These are phyloP conservation scores for Drosera spatulata DNA, from an alignment of 179 eudicot species.

Conservation along the genomic window DNA sequence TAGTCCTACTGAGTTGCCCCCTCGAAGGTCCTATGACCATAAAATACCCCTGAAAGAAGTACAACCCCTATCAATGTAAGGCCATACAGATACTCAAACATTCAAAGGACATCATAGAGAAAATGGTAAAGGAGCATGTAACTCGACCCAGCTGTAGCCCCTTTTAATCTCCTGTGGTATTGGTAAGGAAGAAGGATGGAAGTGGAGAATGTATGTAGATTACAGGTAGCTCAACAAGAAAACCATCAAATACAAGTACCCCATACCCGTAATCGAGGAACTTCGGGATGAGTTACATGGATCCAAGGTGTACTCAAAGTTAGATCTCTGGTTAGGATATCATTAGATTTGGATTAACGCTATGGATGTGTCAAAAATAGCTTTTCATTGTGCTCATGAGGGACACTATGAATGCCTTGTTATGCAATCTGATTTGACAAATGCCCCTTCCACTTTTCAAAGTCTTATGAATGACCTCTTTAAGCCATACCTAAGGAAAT, in stretches of 20 bases:
- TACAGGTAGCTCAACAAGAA: conserved; percentile 1
- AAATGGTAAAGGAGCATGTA: no score
- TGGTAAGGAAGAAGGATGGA: conserved; percentile 2
- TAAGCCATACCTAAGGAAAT: no score
- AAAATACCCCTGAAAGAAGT: no score
- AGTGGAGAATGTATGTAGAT: conserved; percentile 2
- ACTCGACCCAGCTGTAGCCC: no score
- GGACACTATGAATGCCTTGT: no score
- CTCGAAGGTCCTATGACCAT: no score
- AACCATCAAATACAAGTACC: conserved; percentile 6
- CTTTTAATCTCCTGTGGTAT: conserved; percentile 1
- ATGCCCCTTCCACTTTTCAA: conserved; percentile 9
- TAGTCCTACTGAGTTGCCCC: no score
- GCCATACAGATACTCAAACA: no score
- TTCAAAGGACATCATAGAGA: no score
- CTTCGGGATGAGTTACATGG: conserved; percentile 6
- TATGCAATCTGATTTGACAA: conserved; percentile 4
- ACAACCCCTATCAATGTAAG: no score
- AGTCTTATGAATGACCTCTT: no score
- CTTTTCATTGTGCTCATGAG: conserved; percentile 1
- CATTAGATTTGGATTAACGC: conserved; percentile 6
- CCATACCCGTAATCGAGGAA: conserved; percentile 1
- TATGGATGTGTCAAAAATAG: background rate
- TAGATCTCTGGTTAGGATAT: conserved; percentile 4
- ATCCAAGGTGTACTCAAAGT: conserved; percentile 1